These are phyloP conservation scores for Apiotrichum akiyoshidainum DNA, from an alignment of 1,284 basidiomycete genomes.

Conservation along the genomic window DNA sequence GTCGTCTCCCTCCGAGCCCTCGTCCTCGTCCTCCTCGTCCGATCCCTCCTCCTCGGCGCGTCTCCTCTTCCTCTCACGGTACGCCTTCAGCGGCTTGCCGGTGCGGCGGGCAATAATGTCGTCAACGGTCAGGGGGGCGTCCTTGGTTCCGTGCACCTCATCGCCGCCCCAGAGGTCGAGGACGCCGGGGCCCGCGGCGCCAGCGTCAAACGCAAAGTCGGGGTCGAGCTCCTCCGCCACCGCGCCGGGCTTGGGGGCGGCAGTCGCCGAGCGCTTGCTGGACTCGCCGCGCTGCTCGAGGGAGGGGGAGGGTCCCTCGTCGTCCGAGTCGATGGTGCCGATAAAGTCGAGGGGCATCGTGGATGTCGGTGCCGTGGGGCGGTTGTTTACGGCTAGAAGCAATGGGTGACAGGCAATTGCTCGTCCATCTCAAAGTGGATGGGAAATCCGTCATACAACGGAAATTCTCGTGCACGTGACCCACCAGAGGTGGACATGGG, in stretches of 20 bases:
- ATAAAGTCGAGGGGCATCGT: slow-evolving; percentile 47
- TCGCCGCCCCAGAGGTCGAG: slow-evolving; percentile 45
- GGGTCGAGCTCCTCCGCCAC: slow-evolving; percentile 70
- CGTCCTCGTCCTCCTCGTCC: slow-evolving; percentile 30
- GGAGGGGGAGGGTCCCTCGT: slow-evolving; percentile 33
- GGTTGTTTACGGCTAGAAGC: background rate
- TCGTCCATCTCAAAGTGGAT: background rate
- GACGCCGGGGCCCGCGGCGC: slow-evolving; percentile 58
- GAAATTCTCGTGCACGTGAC: slow-evolving; percentile 21
- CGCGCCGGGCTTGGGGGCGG: slow-evolving; percentile 7
- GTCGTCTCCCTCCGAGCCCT: slow-evolving; percentile 38
- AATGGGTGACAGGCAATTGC: no score
- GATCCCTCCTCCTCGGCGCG: slow-evolving; percentile 27
- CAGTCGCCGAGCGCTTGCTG: slow-evolving; percentile 19
- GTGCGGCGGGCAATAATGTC: slow-evolving; percentile 78
- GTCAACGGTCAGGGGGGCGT: slow-evolving; percentile 76
- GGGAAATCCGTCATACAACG: background rate
- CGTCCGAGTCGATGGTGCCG: slow-evolving; percentile 51
- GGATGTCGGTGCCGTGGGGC: slow-evolving; percentile 2
- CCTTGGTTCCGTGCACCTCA: slow-evolving; percentile 41
- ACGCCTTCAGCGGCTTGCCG: slow-evolving; percentile 43
- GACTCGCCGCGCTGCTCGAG: slow-evolving; percentile 23
- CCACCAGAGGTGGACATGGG: background rate
- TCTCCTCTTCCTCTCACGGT: slow-evolving; percentile 62
- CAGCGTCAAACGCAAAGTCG: slow-evolving; percentile 76